Conservation (phyloP, 169 alveolate genomes). For the Neospora caninum region DNA sequence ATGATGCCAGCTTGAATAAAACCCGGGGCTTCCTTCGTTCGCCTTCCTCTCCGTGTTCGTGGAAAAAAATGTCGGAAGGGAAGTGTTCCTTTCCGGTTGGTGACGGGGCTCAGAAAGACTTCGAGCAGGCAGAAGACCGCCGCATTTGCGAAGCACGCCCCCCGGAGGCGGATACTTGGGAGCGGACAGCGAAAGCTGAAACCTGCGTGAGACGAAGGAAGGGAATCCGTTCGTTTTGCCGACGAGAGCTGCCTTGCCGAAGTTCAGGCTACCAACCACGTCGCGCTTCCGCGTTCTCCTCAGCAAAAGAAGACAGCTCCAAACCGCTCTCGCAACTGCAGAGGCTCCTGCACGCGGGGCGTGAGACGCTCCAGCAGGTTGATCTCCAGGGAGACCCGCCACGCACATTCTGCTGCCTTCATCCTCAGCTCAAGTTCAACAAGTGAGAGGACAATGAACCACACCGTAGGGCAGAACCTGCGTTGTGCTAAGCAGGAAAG, state of each 20-base stretch:
- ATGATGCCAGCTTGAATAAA: no score
- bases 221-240: neutral
- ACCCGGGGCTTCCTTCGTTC: no score
- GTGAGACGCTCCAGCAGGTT: conserved; percentile 38
- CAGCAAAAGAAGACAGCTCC: neutral
- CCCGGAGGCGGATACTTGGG: neutral
- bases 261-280: neutral
- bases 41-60: no score
- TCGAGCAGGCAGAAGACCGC: neutral
- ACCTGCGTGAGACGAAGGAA: neutral
- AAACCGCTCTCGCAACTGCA: neutral
- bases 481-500: no score
- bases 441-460: neutral
- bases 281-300: neutral
- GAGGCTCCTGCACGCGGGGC: neutral
- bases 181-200: neutral
- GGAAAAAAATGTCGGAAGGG: no score
- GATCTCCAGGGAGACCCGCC: conserved; percentile 42
- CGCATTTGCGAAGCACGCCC: neutral
- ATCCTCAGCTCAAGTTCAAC: conserved; percentile 16
- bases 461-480: no score
- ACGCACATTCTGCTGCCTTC: conserved; percentile 36
- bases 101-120: no score
- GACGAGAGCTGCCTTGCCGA: neutral
- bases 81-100: no score